Evolutionary conservation across 495 filamentous ascomycete genomes (phyloP), one percentile per base, ranked within the genome.

Genomic region (Hypoxylon fragiforme): DNA sequence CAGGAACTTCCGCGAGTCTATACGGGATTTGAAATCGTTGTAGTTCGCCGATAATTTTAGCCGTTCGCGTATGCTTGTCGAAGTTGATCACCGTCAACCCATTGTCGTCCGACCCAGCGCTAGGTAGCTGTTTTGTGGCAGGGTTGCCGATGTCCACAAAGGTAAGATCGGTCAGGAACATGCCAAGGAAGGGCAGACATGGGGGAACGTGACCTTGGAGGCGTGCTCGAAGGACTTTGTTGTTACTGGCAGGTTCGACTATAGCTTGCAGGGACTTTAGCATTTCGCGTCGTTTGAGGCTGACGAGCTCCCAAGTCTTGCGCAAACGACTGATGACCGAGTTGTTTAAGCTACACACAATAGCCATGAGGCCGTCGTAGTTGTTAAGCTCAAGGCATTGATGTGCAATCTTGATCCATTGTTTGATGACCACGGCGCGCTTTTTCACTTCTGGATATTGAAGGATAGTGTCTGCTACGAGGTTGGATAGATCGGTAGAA

Each of bases 1-100:
- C 95, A 0, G 90, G 83, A 11, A 97, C 75, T 62, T 95, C 89
- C 3, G 80, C 77, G 12, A 99, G 79, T 13, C 86, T 84, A 64
- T 99, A 96, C 0, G 95, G 94, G 38, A 96, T 89, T 67, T 99
- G 95, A 79, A 99, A 99, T 19, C 94, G 85, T 69, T 97, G 94
- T 8, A 97, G 80, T 60, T 97, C 92, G 49, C 90, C 90, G 65
- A 99, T 95, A 67, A 96, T 92, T 63, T 88, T 89, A 6, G 95
- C 92, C 2, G 92, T 97, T 66, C 90, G 90, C 66, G 86, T 87
- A 66, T 97, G 89, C 73, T 97, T 99, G 78, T 97, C 94, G 56
- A 96, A 99, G 72, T 99, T 99, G 79, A 99, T 92, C 13, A 97
- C 89, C 0, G 81, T 79, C 68, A 87, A 78, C 24, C 85, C 81